A percentile compares a stretch with the other conserved stretches of the same genome.
phyloP scores from a whole-genome alignment of 345 rosid species.

The Salix viminalis region DNA sequence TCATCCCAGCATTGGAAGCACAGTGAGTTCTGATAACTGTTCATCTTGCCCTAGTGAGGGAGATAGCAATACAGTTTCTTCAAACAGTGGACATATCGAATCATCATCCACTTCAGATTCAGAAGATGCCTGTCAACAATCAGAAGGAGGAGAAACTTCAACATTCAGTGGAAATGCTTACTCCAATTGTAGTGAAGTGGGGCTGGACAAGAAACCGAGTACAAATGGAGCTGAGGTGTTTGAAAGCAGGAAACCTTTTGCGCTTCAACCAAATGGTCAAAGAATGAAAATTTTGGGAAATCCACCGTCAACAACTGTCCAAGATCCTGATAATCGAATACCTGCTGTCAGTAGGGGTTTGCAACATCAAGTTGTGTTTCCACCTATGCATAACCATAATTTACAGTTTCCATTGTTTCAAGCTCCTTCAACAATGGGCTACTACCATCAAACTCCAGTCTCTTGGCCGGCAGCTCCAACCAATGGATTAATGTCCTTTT shows the following conservation, averaged over 20 bases:
- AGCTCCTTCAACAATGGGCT: slow-evolving; percentile 64
- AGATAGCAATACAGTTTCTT: slow-evolving; percentile 67
- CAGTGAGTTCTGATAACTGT: slow-evolving; percentile 79
- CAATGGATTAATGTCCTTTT: slow-evolving; percentile 52
- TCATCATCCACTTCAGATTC: slow-evolving; percentile 85
- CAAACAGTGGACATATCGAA: slow-evolving; percentile 57
- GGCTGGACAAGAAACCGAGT: slow-evolving; percentile 27
- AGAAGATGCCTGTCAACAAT: slow-evolving; percentile 65
- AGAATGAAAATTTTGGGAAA: slow-evolving; percentile 33
- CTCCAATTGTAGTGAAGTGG: slow-evolving; percentile 37
- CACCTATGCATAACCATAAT: slow-evolving; percentile 52
- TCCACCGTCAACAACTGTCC: slow-evolving; percentile 28
- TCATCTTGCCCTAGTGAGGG: slow-evolving; percentile 86
- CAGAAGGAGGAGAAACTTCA: slow-evolving; percentile 52
- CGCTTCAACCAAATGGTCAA: slow-evolving; percentile 28
- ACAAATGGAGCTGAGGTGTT: slow-evolving; percentile 29
- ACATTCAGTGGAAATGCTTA: slow-evolving; percentile 33
- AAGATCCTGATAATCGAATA: slow-evolving; percentile 37
- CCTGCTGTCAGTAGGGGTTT: slow-evolving; percentile 33
- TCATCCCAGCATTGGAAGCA: slow-evolving; percentile 44
- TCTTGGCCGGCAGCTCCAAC: slow-evolving; percentile 70
- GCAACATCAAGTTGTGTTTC: slow-evolving; percentile 45
- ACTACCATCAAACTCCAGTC: slow-evolving; percentile 75
- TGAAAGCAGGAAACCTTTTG: slow-evolving; percentile 28
- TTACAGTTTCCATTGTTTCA: slow-evolving; percentile 54